Percentiles rank a stretch among this genome's conserved stretches.
These are phyloP conservation scores for Euphorbia tirucalli DNA, from an alignment of 345 rosid genomes.

Conservation along the genomic window DNA sequence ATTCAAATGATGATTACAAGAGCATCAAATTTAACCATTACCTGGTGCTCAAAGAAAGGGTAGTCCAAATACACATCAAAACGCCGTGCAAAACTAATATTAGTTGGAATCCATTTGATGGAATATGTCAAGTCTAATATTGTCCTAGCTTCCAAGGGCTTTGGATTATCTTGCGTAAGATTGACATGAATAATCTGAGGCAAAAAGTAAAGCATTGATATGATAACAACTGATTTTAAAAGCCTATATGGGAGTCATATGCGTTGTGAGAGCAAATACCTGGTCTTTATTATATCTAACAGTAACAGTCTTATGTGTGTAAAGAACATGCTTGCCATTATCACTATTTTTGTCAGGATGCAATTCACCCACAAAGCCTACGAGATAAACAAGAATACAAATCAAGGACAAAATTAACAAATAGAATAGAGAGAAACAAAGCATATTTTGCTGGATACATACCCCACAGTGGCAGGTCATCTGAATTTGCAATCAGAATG, in stretches of 20 bases:
- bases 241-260: background rate
- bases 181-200: constrained; percentile 83
- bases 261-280: constrained; percentile 43
- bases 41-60: constrained; percentile 98
- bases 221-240: background rate
- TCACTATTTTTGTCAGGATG: constrained; percentile 77
- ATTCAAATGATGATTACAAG: background rate
- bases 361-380: constrained; percentile 87
- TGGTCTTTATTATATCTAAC: constrained; percentile 77
- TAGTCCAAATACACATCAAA: constrained; percentile 91
- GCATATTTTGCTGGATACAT: constrained; percentile 29
- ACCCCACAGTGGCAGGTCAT: constrained; percentile 95
- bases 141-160: constrained; percentile 64
- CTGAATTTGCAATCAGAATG: constrained; percentile 50
- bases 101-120: constrained; percentile 68
- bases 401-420: constrained; percentile 11
- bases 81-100: constrained; percentile 77
- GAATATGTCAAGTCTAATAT: constrained; percentile 77
- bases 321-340: constrained; percentile 63
- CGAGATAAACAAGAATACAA: constrained; percentile 17
- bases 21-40: constrained; percentile 21
- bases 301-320: constrained; percentile 69
- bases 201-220: constrained; percentile 13
- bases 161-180: constrained; percentile 75
- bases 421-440: constrained; percentile 1